Evolutionary conservation across 257 asterid genomes (phyloP), one percentile per base, ranked within the genome.

Genomic region (Solanum ahanhuiri): DNA sequence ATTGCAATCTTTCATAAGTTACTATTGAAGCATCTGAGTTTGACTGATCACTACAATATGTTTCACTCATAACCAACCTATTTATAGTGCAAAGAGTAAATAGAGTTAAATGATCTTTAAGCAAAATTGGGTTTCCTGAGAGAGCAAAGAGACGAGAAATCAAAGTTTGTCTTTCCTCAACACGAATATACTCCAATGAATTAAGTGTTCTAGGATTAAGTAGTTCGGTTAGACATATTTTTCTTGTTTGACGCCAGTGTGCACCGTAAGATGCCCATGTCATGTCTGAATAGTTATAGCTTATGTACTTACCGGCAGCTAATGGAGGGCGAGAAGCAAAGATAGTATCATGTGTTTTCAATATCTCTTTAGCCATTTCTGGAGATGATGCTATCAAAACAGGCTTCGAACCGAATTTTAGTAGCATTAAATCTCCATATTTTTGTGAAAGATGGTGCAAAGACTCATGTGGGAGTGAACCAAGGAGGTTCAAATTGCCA

Each of bases 61-160:
- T 87, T 30, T 82, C 76, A 37, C 89, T 23, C 2, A 87, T 43
- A 11, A 88, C 66, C 86, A 30, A 1, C n/a, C 75, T 67, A 15
- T 3, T 67, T 67, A 67, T 30, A 12, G 39, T 67, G 11, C 39
- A 17, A 3, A 91, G 81, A 14, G 88, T 51, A 30, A 81, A 87
- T 12, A 9, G 75, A 9, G 35, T 5, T 22, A 91, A 12, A 43
- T 91, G 90, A 0, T 90, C 82, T 60, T 86, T 87, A 4, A 91
- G 85, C 34, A 85, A 28, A 25, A 92, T 25, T 0, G 87, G 89
- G 54, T 89, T 85, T 7, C 90, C 92, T 0, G 87, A 79, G 9
- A 35, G 83, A 39, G 90, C 20, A 1, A 30, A 35, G 6, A 91
- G 82, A 18, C n/a, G n/a, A n/a, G n/a, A n/a, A n/a, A n/a, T n/a